phyloP scores from a whole-genome alignment of 1,284 basidiomycete genomes.

The Bjerkandera adusta region DNA sequence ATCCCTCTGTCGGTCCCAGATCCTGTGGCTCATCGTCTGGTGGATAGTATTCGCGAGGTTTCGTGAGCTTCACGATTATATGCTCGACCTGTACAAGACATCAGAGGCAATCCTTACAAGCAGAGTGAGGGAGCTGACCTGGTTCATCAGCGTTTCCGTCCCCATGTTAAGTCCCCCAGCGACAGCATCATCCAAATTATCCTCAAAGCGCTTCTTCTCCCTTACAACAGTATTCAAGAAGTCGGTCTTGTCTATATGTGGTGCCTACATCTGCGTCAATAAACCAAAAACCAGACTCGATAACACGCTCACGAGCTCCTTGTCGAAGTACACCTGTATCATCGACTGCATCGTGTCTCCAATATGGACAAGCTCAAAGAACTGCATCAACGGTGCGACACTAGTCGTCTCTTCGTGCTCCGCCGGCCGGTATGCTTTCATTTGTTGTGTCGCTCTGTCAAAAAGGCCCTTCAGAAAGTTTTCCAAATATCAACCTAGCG shows the following conservation, averaged over 20 bases:
- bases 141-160: conserved; percentile 94
- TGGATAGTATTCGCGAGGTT: conserved; percentile 89
- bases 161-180: conserved; percentile 92
- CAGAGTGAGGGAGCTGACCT: conserved; percentile 41
- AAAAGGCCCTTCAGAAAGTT: neutral
- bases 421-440: conserved; percentile 84
- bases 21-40: conserved; percentile 74
- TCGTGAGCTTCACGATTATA: conserved; percentile 82
- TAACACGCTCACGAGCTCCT: conserved; percentile 85
- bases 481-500: neutral
- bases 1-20: conserved; percentile 83
- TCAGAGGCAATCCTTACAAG: neutral
- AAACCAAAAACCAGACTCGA: conserved; percentile 7
- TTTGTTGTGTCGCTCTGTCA: conserved; percentile 75
- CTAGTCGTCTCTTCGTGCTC: conserved; percentile 77
- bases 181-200: conserved; percentile 88
- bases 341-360: conserved; percentile 98
- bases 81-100: conserved; percentile 75
- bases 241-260: conserved; percentile 88
- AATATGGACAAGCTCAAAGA: conserved; percentile 96
- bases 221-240: conserved; percentile 92
- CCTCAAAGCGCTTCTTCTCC: conserved; percentile 96
- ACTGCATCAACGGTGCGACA: conserved; percentile 91
- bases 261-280: conserved; percentile 47
- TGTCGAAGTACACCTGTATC: conserved; percentile 97